Conservation (phyloP, 306 rosid genomes). For the Cucurbita maxima region DNA sequence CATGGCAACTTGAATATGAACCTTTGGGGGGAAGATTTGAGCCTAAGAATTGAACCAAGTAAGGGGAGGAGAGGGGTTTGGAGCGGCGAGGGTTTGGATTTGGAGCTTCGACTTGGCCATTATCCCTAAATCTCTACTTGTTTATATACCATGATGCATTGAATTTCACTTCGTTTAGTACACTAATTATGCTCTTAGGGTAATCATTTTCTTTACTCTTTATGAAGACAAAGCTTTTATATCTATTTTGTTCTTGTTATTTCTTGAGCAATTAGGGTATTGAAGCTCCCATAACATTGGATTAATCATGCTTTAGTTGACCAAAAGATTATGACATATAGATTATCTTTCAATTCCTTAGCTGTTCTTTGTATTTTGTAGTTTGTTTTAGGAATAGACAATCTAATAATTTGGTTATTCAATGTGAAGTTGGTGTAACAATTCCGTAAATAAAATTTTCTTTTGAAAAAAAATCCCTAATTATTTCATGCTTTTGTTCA, state of each 20-base stretch:
- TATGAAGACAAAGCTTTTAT: not conserved
- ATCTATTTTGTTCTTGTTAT: not conserved
- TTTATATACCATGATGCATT: not conserved
- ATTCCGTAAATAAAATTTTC: too few species aligned
- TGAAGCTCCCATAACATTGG: not conserved
- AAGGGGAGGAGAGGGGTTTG: not conserved
- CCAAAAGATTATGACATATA: not conserved
- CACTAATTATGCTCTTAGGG: not conserved
- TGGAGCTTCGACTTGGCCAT: constrained; percentile 6
- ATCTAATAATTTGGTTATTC: not conserved
- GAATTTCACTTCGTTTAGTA: not conserved
- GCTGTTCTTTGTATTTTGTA: not conserved
- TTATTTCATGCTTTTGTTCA: too few species aligned
- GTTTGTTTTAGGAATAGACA: not conserved
- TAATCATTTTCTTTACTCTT: not conserved
- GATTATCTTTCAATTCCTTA: not conserved
- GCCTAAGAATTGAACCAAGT: not conserved
- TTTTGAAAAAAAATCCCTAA: too few species aligned
- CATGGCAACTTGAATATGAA: not conserved
- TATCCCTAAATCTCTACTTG: not conserved
- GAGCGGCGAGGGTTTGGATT: not conserved
- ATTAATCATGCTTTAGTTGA: not conserved
- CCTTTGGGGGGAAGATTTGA: constrained; percentile 2
- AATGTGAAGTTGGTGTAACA: too few species aligned
- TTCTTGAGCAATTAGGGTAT: not conserved